Conservation (phyloP, 768 basidiomycete genomes). For the Tylopilus vinaceipallidus region DNA sequence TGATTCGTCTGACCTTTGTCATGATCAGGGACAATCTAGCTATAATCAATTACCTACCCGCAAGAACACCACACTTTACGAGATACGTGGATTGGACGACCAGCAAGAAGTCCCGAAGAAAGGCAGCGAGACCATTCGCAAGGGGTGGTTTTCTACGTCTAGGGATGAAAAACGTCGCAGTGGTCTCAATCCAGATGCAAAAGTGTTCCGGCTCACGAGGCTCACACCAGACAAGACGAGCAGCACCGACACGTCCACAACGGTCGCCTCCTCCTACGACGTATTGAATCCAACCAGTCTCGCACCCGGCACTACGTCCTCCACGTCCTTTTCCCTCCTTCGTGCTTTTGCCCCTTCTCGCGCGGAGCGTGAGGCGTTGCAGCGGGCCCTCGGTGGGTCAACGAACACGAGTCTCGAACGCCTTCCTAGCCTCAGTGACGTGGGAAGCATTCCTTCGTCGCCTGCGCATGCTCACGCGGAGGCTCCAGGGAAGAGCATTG, state of each 20-base stretch:
- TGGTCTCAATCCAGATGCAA: conserved; percentile 82
- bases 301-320: conserved; percentile 35
- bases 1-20: conserved; percentile 48
- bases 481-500: conserved; percentile 16
- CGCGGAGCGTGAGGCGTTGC: conserved; percentile 81
- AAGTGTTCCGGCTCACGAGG: conserved; percentile 66
- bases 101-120: conserved; percentile 10
- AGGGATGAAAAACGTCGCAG: conserved; percentile 53
- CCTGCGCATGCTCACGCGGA: conserved; percentile 52
- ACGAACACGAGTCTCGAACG: conserved; percentile 75
- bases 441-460: conserved; percentile 69
- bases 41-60: conserved; percentile 26
- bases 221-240: conserved; percentile 13
- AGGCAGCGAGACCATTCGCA: conserved; percentile 31
- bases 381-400: conserved; percentile 73
- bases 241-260: conserved; percentile 10
- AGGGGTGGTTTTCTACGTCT: conserved; percentile 47
- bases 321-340: conserved; percentile 50
- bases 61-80: conserved; percentile 35
- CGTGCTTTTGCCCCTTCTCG: conserved; percentile 88
- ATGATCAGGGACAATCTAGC: conserved; percentile 11
- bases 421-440: conserved; percentile 75
- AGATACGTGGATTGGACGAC: conserved; percentile 22
- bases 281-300: conserved; percentile 64
- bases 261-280: conserved; percentile 39